Percentiles rank a stretch among this genome's conserved stretches.
Evolutionary conservation across 2,329 filamentous ascomycete genomes (phyloP).

Genomic region (Thermoascus crustaceus): DNA sequence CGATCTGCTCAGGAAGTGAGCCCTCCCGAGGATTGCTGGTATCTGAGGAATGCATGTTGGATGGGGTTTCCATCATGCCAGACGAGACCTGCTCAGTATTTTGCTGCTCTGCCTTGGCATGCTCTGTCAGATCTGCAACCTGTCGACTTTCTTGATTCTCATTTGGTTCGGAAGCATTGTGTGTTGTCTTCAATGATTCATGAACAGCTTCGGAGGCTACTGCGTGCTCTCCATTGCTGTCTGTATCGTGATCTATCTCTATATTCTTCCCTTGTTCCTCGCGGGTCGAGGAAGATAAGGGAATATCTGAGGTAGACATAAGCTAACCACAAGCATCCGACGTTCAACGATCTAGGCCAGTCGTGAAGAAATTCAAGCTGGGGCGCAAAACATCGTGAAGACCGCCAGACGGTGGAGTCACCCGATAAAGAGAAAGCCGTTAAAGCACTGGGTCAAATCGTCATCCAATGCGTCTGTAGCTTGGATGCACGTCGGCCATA

Average conservation of each 20-base stretch:
- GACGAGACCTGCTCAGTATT: constrained; percentile 1
- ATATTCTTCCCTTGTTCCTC: constrained; percentile 9
- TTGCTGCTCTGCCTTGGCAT: no score
- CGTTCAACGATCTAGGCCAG: constrained; percentile 1
- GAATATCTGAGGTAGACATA: constrained; percentile 26
- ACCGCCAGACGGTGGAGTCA: no score
- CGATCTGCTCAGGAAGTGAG: constrained; percentile 21
- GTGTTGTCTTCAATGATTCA: not conserved
- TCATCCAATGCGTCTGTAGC: not conserved
- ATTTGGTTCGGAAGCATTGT: not conserved
- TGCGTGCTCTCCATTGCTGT: not conserved
- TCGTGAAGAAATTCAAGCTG: constrained; percentile 12
- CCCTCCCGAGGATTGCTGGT: constrained; percentile 13
- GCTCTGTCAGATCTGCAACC: not conserved
- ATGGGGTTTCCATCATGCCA: constrained; percentile 4
- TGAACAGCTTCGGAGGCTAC: not conserved
- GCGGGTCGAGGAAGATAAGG: constrained; percentile 16
- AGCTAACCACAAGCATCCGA: constrained; percentile 12
- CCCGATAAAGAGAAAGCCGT: no score
- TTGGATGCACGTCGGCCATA: not conserved
- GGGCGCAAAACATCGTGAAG: constrained; percentile 19
- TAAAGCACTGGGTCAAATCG: not conserved
- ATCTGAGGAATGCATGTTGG: constrained; percentile 7
- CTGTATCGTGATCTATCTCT: not conserved
- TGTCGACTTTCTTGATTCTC: not conserved